Evolutionary conservation across 345 rosid genomes (phyloP), one percentile per base, ranked within the genome.

Genomic region (Microcos paniculata): DNA sequence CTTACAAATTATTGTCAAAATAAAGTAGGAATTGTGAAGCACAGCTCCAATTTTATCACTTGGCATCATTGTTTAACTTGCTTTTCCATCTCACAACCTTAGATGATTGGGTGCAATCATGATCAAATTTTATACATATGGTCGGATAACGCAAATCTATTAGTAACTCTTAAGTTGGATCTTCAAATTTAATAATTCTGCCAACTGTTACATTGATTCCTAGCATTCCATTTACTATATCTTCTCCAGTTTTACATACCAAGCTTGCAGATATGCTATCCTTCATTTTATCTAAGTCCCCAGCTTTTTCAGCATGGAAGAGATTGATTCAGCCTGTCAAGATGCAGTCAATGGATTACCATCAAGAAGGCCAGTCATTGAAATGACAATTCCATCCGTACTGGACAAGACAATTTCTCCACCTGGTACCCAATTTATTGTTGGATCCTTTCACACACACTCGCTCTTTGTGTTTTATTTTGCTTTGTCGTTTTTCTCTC

Each of bases 371-470:
- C 98, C 98, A 64, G 83, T 94, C 77, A 87, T 94, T 49, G 98
- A 94, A 80, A 92, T 94, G 97, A 91, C 94, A 70, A 90, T 94
- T 78, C 96, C 96, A 76, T 91, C 98, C 58, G 80, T 80, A 28
- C 70, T 92, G 69, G 98, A 94, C 86, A 83, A 80, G 55, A 94
- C 97, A 49, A 92, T 94, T 74, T 91, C 94, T 63, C 97, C 97
- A 53, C 90, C 88, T 45, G 97, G 98, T 83, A 84, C 72, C 24
- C 38, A 45, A 57, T 51, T 31, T 48, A 30, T 62, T 51, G 46
- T 62, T 75, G 19, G 8, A 48, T 49, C 30, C 26, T 13, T 28
- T 51, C 51, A n/a, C n/a, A n/a, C n/a, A n/a, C n/a, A n/a, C n/a
- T n/a, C n/a, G n/a, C n/a, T n/a, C n/a, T n/a, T n/a, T n/a, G n/a